A percentile compares a stretch with the other conserved stretches of the same genome.
Evolutionary conservation across 163 green algal species (phyloP).

Genomic region (Prototheca wickerhamii): DNA sequence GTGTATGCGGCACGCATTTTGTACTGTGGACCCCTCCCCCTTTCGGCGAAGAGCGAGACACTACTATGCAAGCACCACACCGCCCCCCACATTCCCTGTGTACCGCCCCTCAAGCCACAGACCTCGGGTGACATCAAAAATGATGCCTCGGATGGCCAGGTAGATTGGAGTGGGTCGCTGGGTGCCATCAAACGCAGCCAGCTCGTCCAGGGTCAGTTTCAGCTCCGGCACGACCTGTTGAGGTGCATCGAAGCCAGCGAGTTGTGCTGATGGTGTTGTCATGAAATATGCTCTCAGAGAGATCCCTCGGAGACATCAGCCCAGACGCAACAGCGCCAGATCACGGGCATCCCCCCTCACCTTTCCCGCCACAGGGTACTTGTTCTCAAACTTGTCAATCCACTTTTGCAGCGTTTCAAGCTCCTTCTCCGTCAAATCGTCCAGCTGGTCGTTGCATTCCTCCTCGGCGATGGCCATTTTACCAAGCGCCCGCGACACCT

Average conservation of each 20-base stretch:
- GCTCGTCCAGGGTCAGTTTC: constrained; percentile 55
- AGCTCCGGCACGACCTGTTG: constrained; percentile 63
- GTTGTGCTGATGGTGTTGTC: no score
- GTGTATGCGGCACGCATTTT: background rate
- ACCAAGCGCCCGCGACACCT: constrained; percentile 66
- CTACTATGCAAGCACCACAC: background rate
- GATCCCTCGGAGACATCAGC: background rate
- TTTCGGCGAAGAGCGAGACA: no score
- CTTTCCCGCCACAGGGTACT: constrained; percentile 55
- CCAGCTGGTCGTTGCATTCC: constrained; percentile 50
- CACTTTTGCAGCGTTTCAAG: constrained; percentile 51
- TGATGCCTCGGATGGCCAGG: constrained; percentile 62
- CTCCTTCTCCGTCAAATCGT: constrained; percentile 47
- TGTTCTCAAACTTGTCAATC: constrained; percentile 42
- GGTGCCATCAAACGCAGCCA: constrained; percentile 55
- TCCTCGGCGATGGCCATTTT: constrained; percentile 50
- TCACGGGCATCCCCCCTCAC: constrained; percentile 18
- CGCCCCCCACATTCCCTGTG: no score
- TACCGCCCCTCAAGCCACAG: no score
- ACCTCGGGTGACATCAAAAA: constrained; percentile 77
- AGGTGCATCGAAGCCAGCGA: no score
- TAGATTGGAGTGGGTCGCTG: constrained; percentile 56
- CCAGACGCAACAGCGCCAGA: background rate
- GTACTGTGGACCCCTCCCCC: no score
- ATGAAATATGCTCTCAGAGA: background rate